Base-by-base conservation (phyloP, 75 land plant species). In the Adiantum capillusveneris region DNA sequence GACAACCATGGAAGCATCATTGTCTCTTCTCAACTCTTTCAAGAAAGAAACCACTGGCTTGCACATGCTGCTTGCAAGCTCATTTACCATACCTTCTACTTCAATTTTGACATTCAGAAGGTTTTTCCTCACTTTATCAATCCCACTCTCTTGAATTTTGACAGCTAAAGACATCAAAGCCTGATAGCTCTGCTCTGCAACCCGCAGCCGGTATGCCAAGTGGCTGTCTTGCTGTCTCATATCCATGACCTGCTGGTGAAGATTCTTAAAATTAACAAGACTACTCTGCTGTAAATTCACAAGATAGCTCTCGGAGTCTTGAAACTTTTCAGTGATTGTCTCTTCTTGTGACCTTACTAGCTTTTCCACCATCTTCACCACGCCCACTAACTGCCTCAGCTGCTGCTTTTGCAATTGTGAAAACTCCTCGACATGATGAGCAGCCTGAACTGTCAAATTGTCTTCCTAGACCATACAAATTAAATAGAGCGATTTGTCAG, bases 101-200 rank as follows among this genome's bases (percentile, higher is more conserved):
- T 17, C 17, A 7, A 17, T 14, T 46, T 20, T 46, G 12, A 46
- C 3, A 6, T 46, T 20, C 14, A 46, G 49, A n/a, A 46, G 21
- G 17, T 46, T 46, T 5, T 7, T 46, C 17, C 21, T 46, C 49
- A 20, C 21, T 46, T 20, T 20, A 3, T n/a, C n/a, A n/a, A 20
- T 6, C 2, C 49, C 49, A 46, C 12, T 46, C 17, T 46, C 49
- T 17, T 46, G 49, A 17, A 46, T n/a, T 14, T 46, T 46, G n/a
- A 46, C 49, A 46, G 49, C 49, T 46, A 46, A 20, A n/a, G 49
- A 46, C 49, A 46, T 46, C 49, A 46, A 46, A 46, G 49, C 49
- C 21, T 46, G 49, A 46, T 46, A 46, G 49, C 49, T 46, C 14
- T 17, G 49, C 14, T 46, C 49, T 17, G 49, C 49, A 17, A 46